Conservation (phyloP, 2,329 filamentous ascomycete genomes). For the Botrytis elliptica region DNA sequence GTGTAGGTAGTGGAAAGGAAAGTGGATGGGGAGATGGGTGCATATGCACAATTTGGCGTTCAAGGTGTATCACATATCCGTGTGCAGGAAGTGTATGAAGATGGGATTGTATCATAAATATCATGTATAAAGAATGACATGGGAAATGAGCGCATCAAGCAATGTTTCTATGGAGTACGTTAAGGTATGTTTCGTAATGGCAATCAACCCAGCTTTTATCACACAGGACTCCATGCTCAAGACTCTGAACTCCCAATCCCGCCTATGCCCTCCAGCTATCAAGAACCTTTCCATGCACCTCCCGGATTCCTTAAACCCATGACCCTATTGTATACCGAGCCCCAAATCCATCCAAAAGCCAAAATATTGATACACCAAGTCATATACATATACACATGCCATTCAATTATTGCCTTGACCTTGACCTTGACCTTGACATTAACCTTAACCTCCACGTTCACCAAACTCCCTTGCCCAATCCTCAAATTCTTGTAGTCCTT, state of each 20-base stretch:
- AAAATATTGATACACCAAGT: conserved; percentile 15
- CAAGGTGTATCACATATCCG: conserved; percentile 2
- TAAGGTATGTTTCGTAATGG: neutral
- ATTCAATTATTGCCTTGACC: conserved; percentile 44
- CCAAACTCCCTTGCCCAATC: conserved; percentile 94
- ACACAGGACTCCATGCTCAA: neutral
- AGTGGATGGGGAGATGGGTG: neutral
- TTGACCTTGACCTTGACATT: conserved; percentile 44
- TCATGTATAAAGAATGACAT: neutral
- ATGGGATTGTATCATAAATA: conserved; percentile 18
- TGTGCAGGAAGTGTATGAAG: conserved; percentile 9
- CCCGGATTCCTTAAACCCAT: neutral
- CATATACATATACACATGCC: neutral
- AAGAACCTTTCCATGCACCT: neutral
- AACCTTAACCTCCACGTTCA: conserved; percentile 77
- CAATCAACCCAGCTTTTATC: neutral
- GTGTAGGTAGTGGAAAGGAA: neutral
- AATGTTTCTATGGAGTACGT: conserved; percentile 4
- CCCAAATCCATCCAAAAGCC: conserved; percentile 4
- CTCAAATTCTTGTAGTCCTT: conserved; percentile 85
- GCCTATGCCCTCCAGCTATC: neutral
- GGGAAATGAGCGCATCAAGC: neutral
- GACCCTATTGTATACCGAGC: neutral
- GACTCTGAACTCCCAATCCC: neutral
- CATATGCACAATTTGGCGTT: conserved; percentile 18